Base-by-base conservation (phyloP, 345 rosid species). In the Aquilaria yunnanensis region DNA sequence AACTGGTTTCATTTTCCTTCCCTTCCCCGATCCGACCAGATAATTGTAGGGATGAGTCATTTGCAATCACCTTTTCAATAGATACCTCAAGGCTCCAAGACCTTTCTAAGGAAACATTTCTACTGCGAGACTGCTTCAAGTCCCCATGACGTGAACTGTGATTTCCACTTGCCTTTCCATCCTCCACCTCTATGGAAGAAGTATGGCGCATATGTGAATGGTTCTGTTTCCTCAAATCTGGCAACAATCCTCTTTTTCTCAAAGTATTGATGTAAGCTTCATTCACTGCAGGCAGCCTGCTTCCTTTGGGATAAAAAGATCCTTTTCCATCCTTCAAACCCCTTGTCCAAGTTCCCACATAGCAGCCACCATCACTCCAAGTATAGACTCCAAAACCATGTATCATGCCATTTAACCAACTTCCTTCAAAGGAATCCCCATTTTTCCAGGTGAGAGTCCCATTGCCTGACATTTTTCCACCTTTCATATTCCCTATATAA, bases 21-120 rank as follows among this genome's bases (percentile, higher is more conserved):
- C 84, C 74, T 56, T 78, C 89, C 53, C 71, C 62, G 56, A 67
- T 63, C 11, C 84, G 70, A 30, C 79, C 85, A 29, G 85, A 76
- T 57, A 82, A 72, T 51, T 74, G 88, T 11, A 70, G 60, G 7
- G 94, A 85, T 50, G 83, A 80, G 80, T 75, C 90, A 73, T 86
- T 87, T 57, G 88, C 96, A 57, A 94, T 94, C 74, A 86, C 95
- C 67, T 90, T 94, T 83, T 94, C 99, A 52, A 94, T 83, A 59
- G 96, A 85, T 32, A 90, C 99, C 79, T 94, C 97, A 66, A 90
- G 96, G 74, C 99, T 94, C 99, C 96, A 90, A 41, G 96, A 88
- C 72, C 99, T 85, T 69, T 90, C 92, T 58, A 94, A 72, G 67
- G 96, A 85, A 69, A 90, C 90, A 65, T 78, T 82, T 62, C 80